Base-by-base conservation (phyloP, 2,329 filamentous ascomycete genomes). In the Neonectria hederae region DNA sequence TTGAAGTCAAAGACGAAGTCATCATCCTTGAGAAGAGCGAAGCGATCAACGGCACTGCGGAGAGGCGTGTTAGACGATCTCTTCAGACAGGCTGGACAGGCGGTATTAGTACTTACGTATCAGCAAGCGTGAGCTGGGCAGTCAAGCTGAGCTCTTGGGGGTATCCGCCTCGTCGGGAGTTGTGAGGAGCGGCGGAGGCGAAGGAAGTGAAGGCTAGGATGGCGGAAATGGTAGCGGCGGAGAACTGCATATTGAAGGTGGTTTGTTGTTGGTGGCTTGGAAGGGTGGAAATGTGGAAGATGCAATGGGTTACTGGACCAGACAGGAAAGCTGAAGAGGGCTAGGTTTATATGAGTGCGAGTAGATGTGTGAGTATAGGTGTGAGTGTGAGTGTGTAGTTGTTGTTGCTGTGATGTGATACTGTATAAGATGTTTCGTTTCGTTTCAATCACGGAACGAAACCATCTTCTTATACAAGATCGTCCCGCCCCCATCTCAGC, bases 1-100 rank as follows among this genome's bases (percentile, higher is more conserved):
- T 78, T 78, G 76, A 86, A 86, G 75, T 84, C 78, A 75, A 84
- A 86, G 73, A 83, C 72, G 73, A 85, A 85, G 64, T 84, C 76
- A 67, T 84, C 75, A 11, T 81, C 73, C 17, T 79, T 77, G 19
- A 84, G 78, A 53, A 84, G 79, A 26, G 72, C 70, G 70, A 80
- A 78, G 57, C 81, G 81, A 58, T 84, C 82, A 35, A 68, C 80
- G 24, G 80, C 80, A 54, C 80, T 82, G 51, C 4, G 11, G 8
- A 11, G 38, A 11, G 38, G n/a, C 4, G 32, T 65, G 61, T 74
- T 64, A 75, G 74, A 62, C 5, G 6, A 19, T 19, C 30, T 52
- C 19, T n/a, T 14, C 19, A 10, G 21, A 22, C 5, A 35, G 5
- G 8, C 13, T 6, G 3, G n/a, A 40, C 17, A 54, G 56, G 22